Percentiles rank a stretch among this genome's conserved stretches.
phyloP scores from a whole-genome alignment of 345 rosid species.

The Kandelia obovata region DNA sequence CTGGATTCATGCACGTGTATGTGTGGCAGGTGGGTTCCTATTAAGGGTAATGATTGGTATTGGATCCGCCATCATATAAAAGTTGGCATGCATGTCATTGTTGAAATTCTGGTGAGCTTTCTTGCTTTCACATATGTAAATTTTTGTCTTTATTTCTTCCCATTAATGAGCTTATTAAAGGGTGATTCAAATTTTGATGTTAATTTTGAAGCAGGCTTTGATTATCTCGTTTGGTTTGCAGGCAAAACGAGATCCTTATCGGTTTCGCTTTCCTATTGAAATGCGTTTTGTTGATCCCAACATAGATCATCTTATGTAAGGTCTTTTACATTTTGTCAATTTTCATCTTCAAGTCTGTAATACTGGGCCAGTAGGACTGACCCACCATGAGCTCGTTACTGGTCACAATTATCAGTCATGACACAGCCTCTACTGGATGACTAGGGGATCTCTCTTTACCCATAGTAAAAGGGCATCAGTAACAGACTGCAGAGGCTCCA shows the following conservation, averaged over 20 bases:
- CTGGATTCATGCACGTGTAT: conserved; percentile 13
- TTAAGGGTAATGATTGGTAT: conserved; percentile 90
- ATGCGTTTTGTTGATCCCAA: conserved; percentile 87
- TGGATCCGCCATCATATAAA: conserved; percentile 96
- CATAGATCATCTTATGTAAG: conserved; percentile 78
- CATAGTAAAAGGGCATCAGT: not conserved
- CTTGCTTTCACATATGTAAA: not conserved
- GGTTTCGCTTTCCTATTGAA: conserved; percentile 90
- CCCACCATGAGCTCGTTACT: not conserved
- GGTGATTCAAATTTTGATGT: not conserved
- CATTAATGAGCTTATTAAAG: conserved; percentile 7
- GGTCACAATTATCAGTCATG: not conserved
- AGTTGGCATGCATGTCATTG: conserved; percentile 90
- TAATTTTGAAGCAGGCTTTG: conserved; percentile 9
- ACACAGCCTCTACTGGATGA: not conserved
- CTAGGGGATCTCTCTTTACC: not conserved
- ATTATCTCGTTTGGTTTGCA: conserved; percentile 31
- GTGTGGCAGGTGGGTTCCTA: conserved; percentile 82
- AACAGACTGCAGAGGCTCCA: no score
- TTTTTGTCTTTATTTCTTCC: not conserved
- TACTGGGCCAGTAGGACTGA: not conserved
- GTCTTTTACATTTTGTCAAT: not conserved
- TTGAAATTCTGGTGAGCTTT: conserved; percentile 76
- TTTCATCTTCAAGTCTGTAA: conserved; percentile 6
- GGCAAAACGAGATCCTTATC: conserved; percentile 94